Conservation (phyloP, 129 eudicot genomes). For the Artemisia argyi region DNA sequence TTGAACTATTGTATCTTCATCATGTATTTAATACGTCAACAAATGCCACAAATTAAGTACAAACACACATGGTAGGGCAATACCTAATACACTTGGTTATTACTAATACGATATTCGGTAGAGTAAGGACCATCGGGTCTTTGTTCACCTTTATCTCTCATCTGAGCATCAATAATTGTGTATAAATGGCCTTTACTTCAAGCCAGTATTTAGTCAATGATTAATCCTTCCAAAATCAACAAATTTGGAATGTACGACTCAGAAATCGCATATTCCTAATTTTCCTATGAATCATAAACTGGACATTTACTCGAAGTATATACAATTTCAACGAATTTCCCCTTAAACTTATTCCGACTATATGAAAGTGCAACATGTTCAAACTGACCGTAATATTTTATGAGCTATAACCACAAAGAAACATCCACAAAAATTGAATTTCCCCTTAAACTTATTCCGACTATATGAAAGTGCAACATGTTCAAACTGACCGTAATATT, state of each 20-base stretch:
- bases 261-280: too few species aligned
- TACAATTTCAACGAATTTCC: too few species aligned
- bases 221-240: background rate
- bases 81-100: background rate
- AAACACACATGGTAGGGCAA: conserved; percentile 14
- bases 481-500: background rate
- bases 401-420: too few species aligned
- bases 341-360: background rate
- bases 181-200: background rate
- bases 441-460: background rate
- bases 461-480: too few species aligned
- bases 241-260: background rate
- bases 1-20: background rate
- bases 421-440: too few species aligned
- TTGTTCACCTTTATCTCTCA: too few species aligned
- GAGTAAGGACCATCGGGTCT: conserved; percentile 5
- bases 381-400: background rate
- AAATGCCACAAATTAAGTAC: conserved; percentile 9
- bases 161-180: background rate
- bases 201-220: background rate
- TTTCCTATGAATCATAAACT: background rate
- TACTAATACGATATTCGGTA: conserved; percentile 1
- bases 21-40: conserved; percentile 8
- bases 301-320: too few species aligned
- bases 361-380: too few species aligned